Conservation (phyloP, 208 protist genomes). For the Trypanosoma avium region DNA sequence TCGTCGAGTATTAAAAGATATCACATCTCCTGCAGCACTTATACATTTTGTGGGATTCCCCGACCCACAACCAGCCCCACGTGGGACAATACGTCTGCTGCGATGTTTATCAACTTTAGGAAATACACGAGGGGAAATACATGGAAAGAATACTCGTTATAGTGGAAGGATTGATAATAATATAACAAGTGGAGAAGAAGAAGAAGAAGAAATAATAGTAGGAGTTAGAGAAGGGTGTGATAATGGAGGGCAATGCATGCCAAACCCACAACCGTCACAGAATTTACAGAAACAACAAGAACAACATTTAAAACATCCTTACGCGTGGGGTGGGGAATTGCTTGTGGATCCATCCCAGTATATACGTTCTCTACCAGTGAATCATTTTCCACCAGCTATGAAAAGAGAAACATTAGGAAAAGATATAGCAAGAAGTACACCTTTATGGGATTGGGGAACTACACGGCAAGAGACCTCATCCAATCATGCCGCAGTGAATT, state of each 20-base stretch:
- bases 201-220: not conserved
- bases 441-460: constrained; percentile 11
- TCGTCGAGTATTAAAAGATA: constrained; percentile 28
- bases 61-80: constrained; percentile 30
- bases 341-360: constrained; percentile 18
- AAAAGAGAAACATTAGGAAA: no score
- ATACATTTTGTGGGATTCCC: constrained; percentile 64
- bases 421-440: not conserved
- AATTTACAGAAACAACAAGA: not conserved
- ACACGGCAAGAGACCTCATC: not conserved
- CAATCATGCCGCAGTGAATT: not conserved
- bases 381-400: no score
- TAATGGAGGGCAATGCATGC: no score
- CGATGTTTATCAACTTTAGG: constrained; percentile 46
- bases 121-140: not conserved
- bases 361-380: not conserved
- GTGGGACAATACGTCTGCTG: constrained; percentile 60
- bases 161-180: no score
- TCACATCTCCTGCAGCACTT: constrained; percentile 30
- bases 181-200: not conserved
- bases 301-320: not conserved
- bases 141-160: no score
- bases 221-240: no score
- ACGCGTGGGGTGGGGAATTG: constrained; percentile 13
- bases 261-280: not conserved